These are phyloP conservation scores for Gossypium rotundifolium DNA, from an alignment of 345 rosid genomes.

Conservation along the genomic window DNA sequence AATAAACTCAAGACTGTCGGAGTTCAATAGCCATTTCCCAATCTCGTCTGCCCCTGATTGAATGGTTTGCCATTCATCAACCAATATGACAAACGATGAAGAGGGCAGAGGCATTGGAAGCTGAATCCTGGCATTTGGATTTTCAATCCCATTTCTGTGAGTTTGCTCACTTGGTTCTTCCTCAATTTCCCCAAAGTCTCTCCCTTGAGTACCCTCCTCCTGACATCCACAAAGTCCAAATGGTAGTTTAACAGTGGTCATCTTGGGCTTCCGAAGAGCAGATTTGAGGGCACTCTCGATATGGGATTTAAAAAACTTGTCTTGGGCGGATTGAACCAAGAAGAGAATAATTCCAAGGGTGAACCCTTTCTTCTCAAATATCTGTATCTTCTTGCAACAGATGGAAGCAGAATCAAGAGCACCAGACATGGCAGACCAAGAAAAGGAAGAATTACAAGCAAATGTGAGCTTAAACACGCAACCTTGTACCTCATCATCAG, in stretches of 20 bases:
- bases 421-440: slow-evolving; percentile 76
- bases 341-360: slow-evolving; percentile 73
- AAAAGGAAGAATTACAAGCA: slow-evolving; percentile 69
- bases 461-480: slow-evolving; percentile 64
- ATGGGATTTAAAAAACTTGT: slow-evolving; percentile 47
- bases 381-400: slow-evolving; percentile 77
- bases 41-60: slow-evolving; percentile 62
- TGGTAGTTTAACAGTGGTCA: slow-evolving; percentile 68
- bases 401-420: slow-evolving; percentile 75
- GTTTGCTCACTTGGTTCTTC: slow-evolving; percentile 52
- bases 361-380: slow-evolving; percentile 90
- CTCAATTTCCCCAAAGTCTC: slow-evolving; percentile 62
- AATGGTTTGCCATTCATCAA: slow-evolving; percentile 91
- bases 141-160: slow-evolving; percentile 45
- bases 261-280: slow-evolving; percentile 62
- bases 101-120: slow-evolving; percentile 73
- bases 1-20: slow-evolving; percentile 66
- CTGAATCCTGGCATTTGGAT: slow-evolving; percentile 41
- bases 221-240: slow-evolving; percentile 97
- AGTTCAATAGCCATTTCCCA: slow-evolving; percentile 73
- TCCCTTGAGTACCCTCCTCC: slow-evolving; percentile 61
- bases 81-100: slow-evolving; percentile 59
- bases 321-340: slow-evolving; percentile 56
- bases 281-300: slow-evolving; percentile 68
- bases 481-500: slow-evolving; percentile 52